These are phyloP conservation scores for Mycena rebaudengoi DNA, from an alignment of 768 basidiomycete genomes.

Conservation along the genomic window DNA sequence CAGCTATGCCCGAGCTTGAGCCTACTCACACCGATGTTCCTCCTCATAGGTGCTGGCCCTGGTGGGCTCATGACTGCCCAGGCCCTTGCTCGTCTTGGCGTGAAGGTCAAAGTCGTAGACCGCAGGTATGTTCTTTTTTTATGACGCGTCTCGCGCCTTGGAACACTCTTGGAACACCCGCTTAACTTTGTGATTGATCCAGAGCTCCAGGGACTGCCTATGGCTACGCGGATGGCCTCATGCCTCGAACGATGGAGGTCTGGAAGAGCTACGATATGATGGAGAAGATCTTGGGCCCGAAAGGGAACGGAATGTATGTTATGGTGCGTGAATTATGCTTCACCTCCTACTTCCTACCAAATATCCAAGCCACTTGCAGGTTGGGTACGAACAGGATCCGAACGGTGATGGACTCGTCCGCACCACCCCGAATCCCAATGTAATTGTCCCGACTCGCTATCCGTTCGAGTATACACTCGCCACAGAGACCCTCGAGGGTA, in stretches of 20 bases:
- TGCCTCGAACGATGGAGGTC: slow-evolving; percentile 30
- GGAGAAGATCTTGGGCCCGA: slow-evolving; percentile 12
- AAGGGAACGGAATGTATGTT: neutral
- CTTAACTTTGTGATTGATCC: neutral
- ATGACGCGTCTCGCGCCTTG: too few relatives aligned
- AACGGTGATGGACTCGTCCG: neutral
- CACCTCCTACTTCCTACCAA: neutral
- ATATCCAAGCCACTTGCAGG: neutral
- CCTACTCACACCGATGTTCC: neutral
- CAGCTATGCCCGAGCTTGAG: slow-evolving; percentile 39
- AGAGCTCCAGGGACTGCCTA: slow-evolving; percentile 1
- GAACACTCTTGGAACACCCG: too few relatives aligned
- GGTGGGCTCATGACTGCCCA: neutral
- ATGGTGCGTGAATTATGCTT: slow-evolving; percentile 4
- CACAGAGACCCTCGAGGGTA: slow-evolving; percentile 4
- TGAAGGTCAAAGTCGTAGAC: neutral
- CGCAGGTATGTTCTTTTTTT: neutral
- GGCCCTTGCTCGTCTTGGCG: neutral
- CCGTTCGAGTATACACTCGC: slow-evolving; percentile 1
- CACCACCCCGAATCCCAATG: neutral
- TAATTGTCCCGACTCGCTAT: neutral
- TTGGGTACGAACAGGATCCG: slow-evolving; percentile 6
- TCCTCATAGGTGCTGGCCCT: neutral
- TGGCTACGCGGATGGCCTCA: slow-evolving; percentile 31
- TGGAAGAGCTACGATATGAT: slow-evolving; percentile 27